Percentiles rank a stretch among this genome's conserved stretches.
Conservation (phyloP, 2,329 filamentous ascomycete species). For the Sphaceloma murrayae region DNA sequence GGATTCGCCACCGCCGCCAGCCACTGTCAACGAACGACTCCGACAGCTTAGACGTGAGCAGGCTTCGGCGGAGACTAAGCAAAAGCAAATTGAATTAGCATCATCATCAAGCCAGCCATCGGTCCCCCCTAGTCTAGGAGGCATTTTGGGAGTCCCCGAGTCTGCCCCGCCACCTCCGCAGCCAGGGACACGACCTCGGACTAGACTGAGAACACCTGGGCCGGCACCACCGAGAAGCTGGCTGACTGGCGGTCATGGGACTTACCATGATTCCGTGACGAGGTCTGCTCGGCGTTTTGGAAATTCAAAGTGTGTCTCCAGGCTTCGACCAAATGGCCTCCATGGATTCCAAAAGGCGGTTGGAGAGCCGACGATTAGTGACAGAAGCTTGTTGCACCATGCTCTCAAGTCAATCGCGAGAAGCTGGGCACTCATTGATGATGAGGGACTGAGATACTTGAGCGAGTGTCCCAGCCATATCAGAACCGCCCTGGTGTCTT, state of each 20-base stretch:
- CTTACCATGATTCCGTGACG: background rate
- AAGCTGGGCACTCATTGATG: constrained; percentile 48
- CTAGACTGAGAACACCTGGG: constrained; percentile 32
- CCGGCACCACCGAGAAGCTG: constrained; percentile 40
- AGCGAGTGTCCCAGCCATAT: constrained; percentile 42
- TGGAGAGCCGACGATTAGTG: constrained; percentile 17
- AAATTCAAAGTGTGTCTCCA: constrained; percentile 20
- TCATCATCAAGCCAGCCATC: constrained; percentile 34
- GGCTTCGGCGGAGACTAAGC: constrained; percentile 28
- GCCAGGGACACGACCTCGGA: constrained; percentile 29
- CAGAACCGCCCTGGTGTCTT: constrained; percentile 47
- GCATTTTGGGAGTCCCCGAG: constrained; percentile 38
- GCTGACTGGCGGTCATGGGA: constrained; percentile 22
- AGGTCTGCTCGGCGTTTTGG: constrained; percentile 13
- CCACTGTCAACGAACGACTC: constrained; percentile 39
- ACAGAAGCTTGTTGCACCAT: constrained; percentile 41
- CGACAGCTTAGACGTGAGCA: constrained; percentile 38
- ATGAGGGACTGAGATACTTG: constrained; percentile 49
- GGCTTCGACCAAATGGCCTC: constrained; percentile 17
- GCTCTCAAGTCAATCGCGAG: constrained; percentile 45
- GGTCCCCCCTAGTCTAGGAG: constrained; percentile 37
- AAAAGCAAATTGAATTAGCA: constrained; percentile 36
- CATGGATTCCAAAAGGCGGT: constrained; percentile 22
- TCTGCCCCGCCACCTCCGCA: constrained; percentile 38
- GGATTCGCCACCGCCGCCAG: constrained; percentile 21